Base-by-base conservation (phyloP, 139 green algal species). In the Limnomonas spitsbergensis region DNA sequence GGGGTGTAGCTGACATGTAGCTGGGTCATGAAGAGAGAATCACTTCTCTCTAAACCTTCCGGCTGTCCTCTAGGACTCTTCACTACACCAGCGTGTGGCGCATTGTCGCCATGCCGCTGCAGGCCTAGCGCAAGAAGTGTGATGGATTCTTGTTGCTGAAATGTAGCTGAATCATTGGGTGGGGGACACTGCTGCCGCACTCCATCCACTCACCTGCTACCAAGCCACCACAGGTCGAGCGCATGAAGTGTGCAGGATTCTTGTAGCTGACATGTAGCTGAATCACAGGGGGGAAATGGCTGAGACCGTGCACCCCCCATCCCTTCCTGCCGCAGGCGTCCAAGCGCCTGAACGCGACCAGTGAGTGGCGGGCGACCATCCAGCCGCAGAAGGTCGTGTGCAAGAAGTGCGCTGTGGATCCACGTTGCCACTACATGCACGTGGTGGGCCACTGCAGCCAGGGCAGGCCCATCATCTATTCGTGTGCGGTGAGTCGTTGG, bases 381-480 rank as follows among this genome's bases (percentile, higher is more conserved):
- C 70, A 85, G 35, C 87, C 87, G 0, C 78, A 91, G 52, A 24
- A 75, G 2, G 77, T 93, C 26, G 42, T 82, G 37, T 94, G 90
- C 83, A 78, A 61, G 0, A 86, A 86, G 9, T 94, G 90, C 66
- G 54, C 47, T 3, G 24, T 38, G 26, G 66, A 88, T 38, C 79
- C 78, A 26, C 78, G 77, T 7, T 79, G 76, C 1, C 91, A 95
- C 77, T 94, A 93, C 89, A 92, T 94, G 91, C 89, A 94, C 35
- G 72, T 90, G 39, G 76, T 85, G 29, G 83, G 88, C 1, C 73
- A 78, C 68, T 83, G 86, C 79, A 67, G 47, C 1, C 32, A 73
- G 29, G 37, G 75, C 6, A 83, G 91, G 0, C 90, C 91, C 37
- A 80, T 92, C 66, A 89, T 95, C 73, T 95, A 94, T 81, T 89